These are phyloP conservation scores for Cordyceps tenuipes DNA, from an alignment of 2,329 filamentous ascomycete genomes.

Conservation along the genomic window DNA sequence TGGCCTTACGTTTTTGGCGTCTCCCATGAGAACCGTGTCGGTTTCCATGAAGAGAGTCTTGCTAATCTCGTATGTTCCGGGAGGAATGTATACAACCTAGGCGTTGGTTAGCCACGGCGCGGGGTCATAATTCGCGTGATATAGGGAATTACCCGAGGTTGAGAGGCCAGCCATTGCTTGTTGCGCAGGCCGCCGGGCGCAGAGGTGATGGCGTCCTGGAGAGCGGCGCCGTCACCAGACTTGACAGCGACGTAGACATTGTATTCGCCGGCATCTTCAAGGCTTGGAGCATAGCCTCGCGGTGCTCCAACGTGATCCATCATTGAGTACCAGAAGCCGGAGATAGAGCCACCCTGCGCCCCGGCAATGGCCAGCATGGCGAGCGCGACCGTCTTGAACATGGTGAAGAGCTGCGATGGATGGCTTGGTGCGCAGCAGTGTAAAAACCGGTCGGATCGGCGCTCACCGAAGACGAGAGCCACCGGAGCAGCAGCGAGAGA, in stretches of 20 bases:
- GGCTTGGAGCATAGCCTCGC: constrained; percentile 5
- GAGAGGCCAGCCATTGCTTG: constrained; percentile 9
- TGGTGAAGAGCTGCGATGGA: background rate
- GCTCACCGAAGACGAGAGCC: background rate
- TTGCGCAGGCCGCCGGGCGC: constrained; percentile 3
- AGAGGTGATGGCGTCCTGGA: constrained; percentile 5
- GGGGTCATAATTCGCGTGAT: background rate
- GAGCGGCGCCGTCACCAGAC: background rate
- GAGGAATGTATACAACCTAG: constrained; percentile 30
- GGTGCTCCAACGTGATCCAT: constrained; percentile 30
- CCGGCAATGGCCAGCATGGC: constrained; percentile 1
- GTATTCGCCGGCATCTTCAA: constrained; percentile 1
- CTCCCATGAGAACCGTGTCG: constrained; percentile 38
- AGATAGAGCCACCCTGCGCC: background rate
- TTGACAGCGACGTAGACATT: constrained; percentile 4
- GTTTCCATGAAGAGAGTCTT: constrained; percentile 34
- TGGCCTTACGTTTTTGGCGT: constrained; percentile 25
- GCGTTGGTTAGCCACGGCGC: background rate
- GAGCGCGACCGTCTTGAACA: constrained; percentile 3
- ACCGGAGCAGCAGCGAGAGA: background rate
- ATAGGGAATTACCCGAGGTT: constrained; percentile 15
- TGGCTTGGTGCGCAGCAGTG: background rate
- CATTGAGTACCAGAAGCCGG: constrained; percentile 34
- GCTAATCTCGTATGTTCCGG: constrained; percentile 32
- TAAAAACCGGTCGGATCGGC: background rate